phyloP scores from a whole-genome alignment of 2,329 filamentous ascomycete species.

The Cytospora schulzeri region DNA sequence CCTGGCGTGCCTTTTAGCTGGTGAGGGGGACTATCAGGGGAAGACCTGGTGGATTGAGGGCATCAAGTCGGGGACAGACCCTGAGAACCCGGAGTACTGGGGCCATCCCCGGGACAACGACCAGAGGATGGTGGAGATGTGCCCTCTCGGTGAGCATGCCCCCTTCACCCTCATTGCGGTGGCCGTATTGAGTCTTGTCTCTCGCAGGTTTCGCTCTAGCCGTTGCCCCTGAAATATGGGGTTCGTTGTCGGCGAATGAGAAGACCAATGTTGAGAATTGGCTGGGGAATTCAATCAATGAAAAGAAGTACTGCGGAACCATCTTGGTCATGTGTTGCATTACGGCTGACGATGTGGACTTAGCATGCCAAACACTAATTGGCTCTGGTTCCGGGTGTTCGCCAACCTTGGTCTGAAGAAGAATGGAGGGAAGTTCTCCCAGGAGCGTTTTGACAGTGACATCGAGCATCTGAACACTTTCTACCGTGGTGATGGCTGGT shows the following conservation, averaged over 20 bases:
- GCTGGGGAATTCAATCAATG: slow-evolving; percentile 75
- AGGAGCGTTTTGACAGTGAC: slow-evolving; percentile 70
- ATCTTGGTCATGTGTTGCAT: neutral
- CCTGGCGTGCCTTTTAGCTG: slow-evolving; percentile 69
- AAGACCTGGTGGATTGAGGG: slow-evolving; percentile 70
- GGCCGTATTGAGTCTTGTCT: neutral
- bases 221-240: slow-evolving; percentile 68
- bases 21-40: slow-evolving; percentile 65
- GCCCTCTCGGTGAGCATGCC: slow-evolving; percentile 61
- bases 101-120: slow-evolving; percentile 75
- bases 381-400: slow-evolving; percentile 85
- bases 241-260: slow-evolving; percentile 63
- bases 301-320: slow-evolving; percentile 60
- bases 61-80: slow-evolving; percentile 70
- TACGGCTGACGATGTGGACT: slow-evolving; percentile 41
- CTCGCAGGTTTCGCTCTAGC: slow-evolving; percentile 65
- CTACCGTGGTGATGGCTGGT: slow-evolving; percentile 81
- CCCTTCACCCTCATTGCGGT: neutral
- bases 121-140: slow-evolving; percentile 85
- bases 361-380: slow-evolving; percentile 70
- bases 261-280: slow-evolving; percentile 69
- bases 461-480: slow-evolving; percentile 80
- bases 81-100: slow-evolving; percentile 72
- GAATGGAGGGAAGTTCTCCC: slow-evolving; percentile 71
- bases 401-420: slow-evolving; percentile 77